Evolutionary conservation across 768 basidiomycete genomes (phyloP), one percentile per base, ranked within the genome.

Genomic region (Calocera viscosa): DNA sequence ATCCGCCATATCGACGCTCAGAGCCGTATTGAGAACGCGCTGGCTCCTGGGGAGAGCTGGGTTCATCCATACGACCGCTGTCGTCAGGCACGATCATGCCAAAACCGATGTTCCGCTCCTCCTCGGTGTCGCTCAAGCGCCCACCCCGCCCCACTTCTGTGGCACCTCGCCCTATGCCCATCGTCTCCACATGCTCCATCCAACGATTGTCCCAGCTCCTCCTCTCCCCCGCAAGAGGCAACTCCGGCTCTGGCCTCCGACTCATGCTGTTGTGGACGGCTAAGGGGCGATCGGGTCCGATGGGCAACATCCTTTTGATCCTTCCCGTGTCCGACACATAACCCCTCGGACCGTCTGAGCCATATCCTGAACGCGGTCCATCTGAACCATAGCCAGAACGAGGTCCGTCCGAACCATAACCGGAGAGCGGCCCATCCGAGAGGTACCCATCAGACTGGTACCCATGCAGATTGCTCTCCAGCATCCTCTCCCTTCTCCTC

Each of bases 1-100:
- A 60, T 7, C 53, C 53, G 19, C 26, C 26, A 32, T 60, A 60
- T 28, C 53, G 53, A 10, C 53, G 53, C 19, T 60, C 53, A 30
- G 53, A 60, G 11, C 26, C 53, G 26, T 60, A 32, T 30, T 60
- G 53, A 60, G 53, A 60, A 10, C 53, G 53, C 5, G 53, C 53
- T 28, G 53, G 53, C 30, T 60, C 53, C 22, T 60, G 53, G 10
- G 53, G 53, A 60, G 53, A 60, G 30, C 53, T 60, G 26, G 53
- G 53, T 60, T 60, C 53, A 32, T 60, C 53, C 53, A 22, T 12
- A 5, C 26, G 24, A 22, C 14, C 7, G 22, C 11, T 16, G 53
- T 60, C 53, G 24, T 60, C 53, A 5, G 53, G 53, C 24, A 60
- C 53, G 53, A 60, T 60, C 53, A 60, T 60, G 30, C 53, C 53